Evolutionary conservation across 345 rosid genomes (phyloP).

Genomic region (Gossypium anomalum): DNA sequence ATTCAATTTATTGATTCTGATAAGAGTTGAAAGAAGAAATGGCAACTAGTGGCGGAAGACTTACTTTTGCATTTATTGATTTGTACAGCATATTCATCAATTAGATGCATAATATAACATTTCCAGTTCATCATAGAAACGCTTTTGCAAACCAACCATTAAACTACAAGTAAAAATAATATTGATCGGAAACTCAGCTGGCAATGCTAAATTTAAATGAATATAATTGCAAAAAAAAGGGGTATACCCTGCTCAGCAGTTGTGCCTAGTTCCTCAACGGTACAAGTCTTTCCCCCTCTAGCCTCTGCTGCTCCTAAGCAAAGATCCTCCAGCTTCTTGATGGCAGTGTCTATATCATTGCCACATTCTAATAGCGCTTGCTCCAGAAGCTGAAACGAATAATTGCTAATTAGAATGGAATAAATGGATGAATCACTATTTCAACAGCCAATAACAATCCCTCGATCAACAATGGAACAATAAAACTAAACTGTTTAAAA

Average conservation of each 20-base stretch:
- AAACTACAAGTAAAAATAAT: background rate
- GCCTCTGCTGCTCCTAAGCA: slow-evolving; percentile 35
- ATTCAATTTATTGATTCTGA: background rate
- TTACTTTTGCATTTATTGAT: background rate
- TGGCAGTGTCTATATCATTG: slow-evolving; percentile 62
- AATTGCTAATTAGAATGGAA: background rate
- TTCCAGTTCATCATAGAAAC: background rate
- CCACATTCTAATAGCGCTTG: slow-evolving; percentile 70
- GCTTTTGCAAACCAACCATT: background rate
- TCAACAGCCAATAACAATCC: background rate
- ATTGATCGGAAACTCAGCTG: background rate
- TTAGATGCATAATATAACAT: background rate
- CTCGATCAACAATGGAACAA: background rate
- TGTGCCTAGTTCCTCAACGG: slow-evolving; percentile 24
- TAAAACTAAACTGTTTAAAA: background rate
- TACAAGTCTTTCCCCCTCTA: slow-evolving; percentile 22
- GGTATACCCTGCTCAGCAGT: slow-evolving; percentile 33
- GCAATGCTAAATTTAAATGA: background rate
- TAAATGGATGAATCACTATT: background rate
- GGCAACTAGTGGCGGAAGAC: background rate
- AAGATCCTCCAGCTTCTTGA: slow-evolving; percentile 55
- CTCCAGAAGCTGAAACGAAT: slow-evolving; percentile 50
- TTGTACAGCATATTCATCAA: too few species aligned
- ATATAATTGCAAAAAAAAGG: background rate
- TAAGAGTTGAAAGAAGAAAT: background rate